Conservation (phyloP, 768 basidiomycete species). For the Mrakia gelida region DNA sequence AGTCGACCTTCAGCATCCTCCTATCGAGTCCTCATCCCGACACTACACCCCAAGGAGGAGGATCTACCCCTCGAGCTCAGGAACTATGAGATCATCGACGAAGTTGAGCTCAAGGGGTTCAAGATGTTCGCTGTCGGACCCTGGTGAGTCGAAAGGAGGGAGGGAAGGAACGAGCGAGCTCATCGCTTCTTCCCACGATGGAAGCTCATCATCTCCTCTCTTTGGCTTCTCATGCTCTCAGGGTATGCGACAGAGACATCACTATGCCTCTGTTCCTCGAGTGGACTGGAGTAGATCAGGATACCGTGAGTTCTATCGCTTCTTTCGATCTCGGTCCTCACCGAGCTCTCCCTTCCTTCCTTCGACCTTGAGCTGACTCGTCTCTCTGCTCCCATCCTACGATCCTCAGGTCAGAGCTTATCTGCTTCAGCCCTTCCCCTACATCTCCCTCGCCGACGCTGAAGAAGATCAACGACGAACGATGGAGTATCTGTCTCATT, state of each 20-base stretch:
- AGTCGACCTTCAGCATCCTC: not conserved
- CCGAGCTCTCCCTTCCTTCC: not conserved
- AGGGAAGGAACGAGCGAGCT: not conserved
- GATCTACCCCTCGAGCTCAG: not conserved
- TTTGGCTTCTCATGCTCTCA: not conserved
- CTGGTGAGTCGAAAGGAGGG: not conserved
- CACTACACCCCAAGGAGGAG: not conserved
- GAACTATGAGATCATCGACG: not conserved
- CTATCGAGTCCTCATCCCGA: not conserved
- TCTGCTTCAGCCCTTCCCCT: not conserved
- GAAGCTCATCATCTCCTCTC: not conserved
- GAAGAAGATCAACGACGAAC: not conserved
- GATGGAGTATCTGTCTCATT: not conserved
- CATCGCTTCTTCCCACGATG: not conserved
- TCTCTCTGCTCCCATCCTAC: not conserved
- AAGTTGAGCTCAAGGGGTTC: conserved; percentile 13
- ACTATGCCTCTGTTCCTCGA: conserved; percentile 6
- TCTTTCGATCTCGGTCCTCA: not conserved
- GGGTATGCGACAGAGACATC: not conserved
- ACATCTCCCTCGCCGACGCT: not conserved
- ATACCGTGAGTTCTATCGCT: not conserved
- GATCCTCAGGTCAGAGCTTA: not conserved
- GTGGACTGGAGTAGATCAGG: not conserved
- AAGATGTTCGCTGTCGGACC: not conserved
- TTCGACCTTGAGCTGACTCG: not conserved